Evolutionary conservation across 208 protist genomes (phyloP).

Genomic region (Leishmania amazonensis): DNA sequence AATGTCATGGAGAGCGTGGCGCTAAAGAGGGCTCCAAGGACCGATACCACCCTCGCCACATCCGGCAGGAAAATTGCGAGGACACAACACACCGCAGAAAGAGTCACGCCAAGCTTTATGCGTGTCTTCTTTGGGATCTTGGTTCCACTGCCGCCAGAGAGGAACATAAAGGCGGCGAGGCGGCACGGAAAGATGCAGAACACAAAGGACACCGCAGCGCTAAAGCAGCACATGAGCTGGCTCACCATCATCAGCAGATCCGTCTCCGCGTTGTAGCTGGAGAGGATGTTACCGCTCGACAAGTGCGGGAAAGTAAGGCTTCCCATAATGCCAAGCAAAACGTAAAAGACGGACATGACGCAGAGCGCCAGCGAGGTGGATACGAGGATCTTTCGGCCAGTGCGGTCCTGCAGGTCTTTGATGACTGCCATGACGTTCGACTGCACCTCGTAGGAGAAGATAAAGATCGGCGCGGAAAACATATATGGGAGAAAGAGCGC

Average conservation of each 20-base stretch:
- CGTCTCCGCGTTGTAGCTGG: conserved; percentile 53
- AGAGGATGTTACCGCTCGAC: conserved; percentile 66
- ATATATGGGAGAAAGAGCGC: conserved; percentile 53
- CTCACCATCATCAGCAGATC: conserved; percentile 68
- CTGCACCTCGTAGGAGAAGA: conserved; percentile 85
- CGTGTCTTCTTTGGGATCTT: conserved; percentile 69
- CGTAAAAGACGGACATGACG: conserved; percentile 61
- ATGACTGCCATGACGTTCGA: conserved; percentile 86
- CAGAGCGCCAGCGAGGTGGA: conserved; percentile 65
- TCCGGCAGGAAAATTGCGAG: conserved; percentile 72
- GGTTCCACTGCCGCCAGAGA: conserved; percentile 51
- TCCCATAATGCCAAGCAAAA: conserved; percentile 59
- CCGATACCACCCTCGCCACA: conserved; percentile 62
- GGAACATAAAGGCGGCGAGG: conserved; percentile 66
- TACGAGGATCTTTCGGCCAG: conserved; percentile 59
- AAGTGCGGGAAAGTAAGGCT: conserved; percentile 66
- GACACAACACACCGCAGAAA: conserved; percentile 40
- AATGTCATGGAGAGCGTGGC: conserved; percentile 83
- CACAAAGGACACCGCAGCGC: conserved; percentile 66
- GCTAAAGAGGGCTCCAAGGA: conserved; percentile 75
- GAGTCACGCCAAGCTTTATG: conserved; percentile 40
- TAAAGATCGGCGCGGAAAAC: conserved; percentile 71
- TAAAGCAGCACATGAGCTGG: conserved; percentile 79
- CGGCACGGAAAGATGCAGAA: conserved; percentile 82
- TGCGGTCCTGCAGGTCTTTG: conserved; percentile 76